phyloP scores from a whole-genome alignment of 176 grass and related monocot genomes.

The Rhynchospora pubera region DNA sequence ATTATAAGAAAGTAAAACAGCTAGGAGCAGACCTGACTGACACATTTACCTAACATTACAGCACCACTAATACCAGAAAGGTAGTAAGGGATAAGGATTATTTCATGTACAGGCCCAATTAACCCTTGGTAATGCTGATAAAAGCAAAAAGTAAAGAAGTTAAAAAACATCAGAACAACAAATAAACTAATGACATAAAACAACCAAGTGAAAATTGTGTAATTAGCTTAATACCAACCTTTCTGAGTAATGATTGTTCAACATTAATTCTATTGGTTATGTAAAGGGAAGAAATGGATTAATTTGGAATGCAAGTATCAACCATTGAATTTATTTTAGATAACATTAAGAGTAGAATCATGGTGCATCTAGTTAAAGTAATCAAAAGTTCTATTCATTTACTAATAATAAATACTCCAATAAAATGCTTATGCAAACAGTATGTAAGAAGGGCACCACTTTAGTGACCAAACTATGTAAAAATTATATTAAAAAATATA shows the following conservation, averaged over 20 bases:
- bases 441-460: too few relatives aligned
- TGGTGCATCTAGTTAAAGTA: neutral
- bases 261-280: neutral
- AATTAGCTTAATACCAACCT: neutral
- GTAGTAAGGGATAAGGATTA: neutral
- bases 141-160: neutral
- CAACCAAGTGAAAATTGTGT: neutral
- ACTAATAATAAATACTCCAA: neutral
- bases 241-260: neutral
- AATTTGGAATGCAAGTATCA: neutral
- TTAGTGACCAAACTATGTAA: neutral
- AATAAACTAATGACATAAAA: neutral
- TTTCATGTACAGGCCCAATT: neutral
- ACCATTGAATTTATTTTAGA: neutral
- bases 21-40: neutral
- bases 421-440: neutral
- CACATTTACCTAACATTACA: neutral
- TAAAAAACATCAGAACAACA: neutral
- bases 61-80: neutral
- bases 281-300: constrained; percentile 1
- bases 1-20: neutral
- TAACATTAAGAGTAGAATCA: neutral
- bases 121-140: neutral
- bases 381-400: neutral
- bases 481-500: neutral